These are phyloP conservation scores for Paspalum vaginatum DNA, from an alignment of 176 grass and related monocot species.

Conservation along the genomic window DNA sequence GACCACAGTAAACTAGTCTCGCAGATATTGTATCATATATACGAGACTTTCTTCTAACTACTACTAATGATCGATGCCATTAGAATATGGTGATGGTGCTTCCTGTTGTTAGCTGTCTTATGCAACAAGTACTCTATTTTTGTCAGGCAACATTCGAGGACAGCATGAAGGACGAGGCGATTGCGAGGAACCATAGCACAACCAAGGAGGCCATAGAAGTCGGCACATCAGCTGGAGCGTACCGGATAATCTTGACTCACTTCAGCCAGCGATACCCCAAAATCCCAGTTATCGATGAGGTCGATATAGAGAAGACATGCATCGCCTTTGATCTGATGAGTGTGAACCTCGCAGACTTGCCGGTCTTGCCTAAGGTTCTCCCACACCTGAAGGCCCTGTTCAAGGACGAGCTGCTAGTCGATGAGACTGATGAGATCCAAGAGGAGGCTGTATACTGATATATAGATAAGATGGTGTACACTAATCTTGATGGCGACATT, in stretches of 20 bases:
- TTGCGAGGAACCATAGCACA: constrained; percentile 88
- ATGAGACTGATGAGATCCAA: constrained; percentile 63
- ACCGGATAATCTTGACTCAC: constrained; percentile 86
- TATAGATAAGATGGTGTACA: constrained; percentile 9
- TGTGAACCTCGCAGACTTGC: constrained; percentile 72
- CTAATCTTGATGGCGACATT: constrained; percentile 6
- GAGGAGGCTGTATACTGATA: constrained; percentile 62
- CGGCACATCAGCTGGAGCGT: constrained; percentile 72
- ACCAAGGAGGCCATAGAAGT: constrained; percentile 90
- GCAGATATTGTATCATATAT: constrained; percentile 29
- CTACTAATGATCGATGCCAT: neutral
- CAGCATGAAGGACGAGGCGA: constrained; percentile 83
- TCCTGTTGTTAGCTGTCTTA: constrained; percentile 32
- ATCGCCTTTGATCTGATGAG: constrained; percentile 93
- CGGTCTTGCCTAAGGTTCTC: constrained; percentile 70
- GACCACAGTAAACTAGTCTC: constrained; percentile 5
- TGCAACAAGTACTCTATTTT: constrained; percentile 23
- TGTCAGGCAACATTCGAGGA: constrained; percentile 95
- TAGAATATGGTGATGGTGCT: neutral
- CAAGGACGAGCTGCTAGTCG: constrained; percentile 63
- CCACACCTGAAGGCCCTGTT: constrained; percentile 83
- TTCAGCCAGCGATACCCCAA: constrained; percentile 98
- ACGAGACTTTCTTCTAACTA: constrained; percentile 18
- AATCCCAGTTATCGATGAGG: constrained; percentile 84
- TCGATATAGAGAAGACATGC: constrained; percentile 75